Percentiles rank a stretch among this genome's conserved stretches.
Evolutionary conservation across 169 alveolate genomes (phyloP).

Genomic region (Miamiensis avidus): DNA sequence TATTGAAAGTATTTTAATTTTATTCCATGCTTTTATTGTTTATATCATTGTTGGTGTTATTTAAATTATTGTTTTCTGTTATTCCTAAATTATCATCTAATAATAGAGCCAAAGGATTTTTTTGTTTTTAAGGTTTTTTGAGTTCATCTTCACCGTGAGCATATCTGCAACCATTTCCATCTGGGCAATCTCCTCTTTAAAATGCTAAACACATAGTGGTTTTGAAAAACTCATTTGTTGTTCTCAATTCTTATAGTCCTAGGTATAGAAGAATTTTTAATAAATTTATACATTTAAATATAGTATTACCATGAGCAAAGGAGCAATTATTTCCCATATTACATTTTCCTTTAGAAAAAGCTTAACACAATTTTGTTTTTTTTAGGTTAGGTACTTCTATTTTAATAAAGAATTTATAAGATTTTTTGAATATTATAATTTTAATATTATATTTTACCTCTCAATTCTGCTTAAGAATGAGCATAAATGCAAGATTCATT

Average conservation of each 20-base stretch:
- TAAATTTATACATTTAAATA: no score
- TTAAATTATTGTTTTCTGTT: not conserved
- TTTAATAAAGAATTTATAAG: no score
- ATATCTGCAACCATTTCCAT: slow-evolving; percentile 20
- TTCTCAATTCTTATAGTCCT: slow-evolving; percentile 7
- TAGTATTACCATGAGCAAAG: not conserved
- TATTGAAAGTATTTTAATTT: no score
- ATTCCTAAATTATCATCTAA: not conserved
- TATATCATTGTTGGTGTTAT: not conserved
- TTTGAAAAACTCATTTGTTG: slow-evolving; percentile 7
- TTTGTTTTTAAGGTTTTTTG: not conserved
- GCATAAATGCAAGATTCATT: slow-evolving; percentile 11
- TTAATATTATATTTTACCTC: not conserved
- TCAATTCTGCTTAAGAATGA: slow-evolving; percentile 18
- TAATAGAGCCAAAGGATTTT: not conserved
- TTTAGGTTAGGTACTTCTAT: slow-evolving; percentile 17
- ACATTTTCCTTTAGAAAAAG: slow-evolving; percentile 9
- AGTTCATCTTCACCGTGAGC: slow-evolving; percentile 18
- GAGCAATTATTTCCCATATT: not conserved
- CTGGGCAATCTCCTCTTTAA: slow-evolving; percentile 2
- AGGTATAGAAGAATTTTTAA: no score
- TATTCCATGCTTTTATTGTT: not conserved
- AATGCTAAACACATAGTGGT: slow-evolving; percentile 21
- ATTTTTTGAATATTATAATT: not conserved
- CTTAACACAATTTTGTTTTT: slow-evolving; percentile 10